phyloP scores from a whole-genome alignment of 2,329 filamentous ascomycete species.

The Pleochaeta shiraiana region DNA sequence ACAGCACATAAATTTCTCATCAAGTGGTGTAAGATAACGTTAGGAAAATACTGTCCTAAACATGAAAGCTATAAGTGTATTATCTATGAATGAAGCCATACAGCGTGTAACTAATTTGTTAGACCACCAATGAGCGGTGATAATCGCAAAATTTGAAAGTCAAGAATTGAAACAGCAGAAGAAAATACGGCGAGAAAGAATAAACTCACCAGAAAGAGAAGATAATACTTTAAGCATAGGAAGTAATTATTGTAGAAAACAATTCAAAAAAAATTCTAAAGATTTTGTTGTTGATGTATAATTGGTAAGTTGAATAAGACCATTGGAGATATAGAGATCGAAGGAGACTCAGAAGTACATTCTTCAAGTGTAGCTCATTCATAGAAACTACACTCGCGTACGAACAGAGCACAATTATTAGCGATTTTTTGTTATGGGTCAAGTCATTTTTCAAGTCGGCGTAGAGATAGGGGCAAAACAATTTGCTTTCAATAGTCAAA shows the following conservation, averaged over 20 bases:
- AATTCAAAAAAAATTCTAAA: no score
- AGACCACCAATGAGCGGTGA: no score
- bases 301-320: no score
- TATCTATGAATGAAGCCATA: not conserved
- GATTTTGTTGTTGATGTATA: no score
- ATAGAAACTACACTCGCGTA: not conserved
- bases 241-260: no score
- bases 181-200: not conserved
- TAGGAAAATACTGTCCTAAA: not conserved
- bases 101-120: no score
- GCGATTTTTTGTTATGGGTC: not conserved
- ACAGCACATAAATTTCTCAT: not conserved
- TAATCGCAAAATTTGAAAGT: no score
- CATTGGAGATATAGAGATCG: not conserved
- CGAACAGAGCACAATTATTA: not conserved
- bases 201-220: not conserved
- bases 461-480: not conserved
- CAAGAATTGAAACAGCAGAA: not conserved
- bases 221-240: not conserved
- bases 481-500: not conserved
- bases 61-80: not conserved
- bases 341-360: not conserved
- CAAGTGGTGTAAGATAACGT: not conserved
- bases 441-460: not conserved
- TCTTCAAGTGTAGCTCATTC: not conserved